Evolutionary conservation across 106 monocot species (phyloP).

Genomic region (Allium cepa): DNA sequence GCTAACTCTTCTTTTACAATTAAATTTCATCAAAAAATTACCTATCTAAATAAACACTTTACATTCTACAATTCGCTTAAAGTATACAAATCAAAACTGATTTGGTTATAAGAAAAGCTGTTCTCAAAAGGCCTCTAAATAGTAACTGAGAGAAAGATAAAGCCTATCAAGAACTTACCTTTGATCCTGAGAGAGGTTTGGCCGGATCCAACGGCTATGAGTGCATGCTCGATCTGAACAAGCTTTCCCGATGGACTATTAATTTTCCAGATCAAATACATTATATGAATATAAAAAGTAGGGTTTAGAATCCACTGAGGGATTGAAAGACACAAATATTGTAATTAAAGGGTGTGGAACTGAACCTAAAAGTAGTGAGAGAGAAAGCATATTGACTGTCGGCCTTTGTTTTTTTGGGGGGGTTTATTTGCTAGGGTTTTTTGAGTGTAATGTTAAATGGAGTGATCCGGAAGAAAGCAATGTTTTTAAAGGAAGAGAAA

Average conservation of each 20-base stretch:
- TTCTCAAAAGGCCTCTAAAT: too few relatives aligned
- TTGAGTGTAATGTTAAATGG: not conserved
- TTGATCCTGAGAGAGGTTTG: constrained; percentile 98
- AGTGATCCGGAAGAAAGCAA: too few relatives aligned
- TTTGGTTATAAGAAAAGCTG: too few relatives aligned
- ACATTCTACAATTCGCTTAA: too few relatives aligned
- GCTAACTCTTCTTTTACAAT: not conserved
- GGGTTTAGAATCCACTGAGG: not conserved
- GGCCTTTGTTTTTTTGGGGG: not conserved
- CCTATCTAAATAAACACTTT: not conserved
- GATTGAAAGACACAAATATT: not conserved
- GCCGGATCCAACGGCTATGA: constrained; percentile 89
- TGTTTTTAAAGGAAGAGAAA: too few relatives aligned
- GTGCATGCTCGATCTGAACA: constrained; percentile 95
- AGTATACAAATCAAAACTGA: too few relatives aligned
- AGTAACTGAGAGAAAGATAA: not conserved
- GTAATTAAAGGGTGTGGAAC: not conserved
- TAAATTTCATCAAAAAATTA: not conserved
- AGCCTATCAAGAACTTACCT: constrained; percentile 36
- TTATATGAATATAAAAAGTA: not conserved
- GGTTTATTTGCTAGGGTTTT: not conserved
- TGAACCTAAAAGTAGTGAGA: constrained; percentile 19
- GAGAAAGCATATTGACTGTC: constrained; percentile 22
- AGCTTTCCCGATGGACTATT: constrained; percentile 90
- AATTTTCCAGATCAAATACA: not conserved